These are phyloP conservation scores for Annulohypoxylon stygium DNA, from an alignment of 495 filamentous ascomycete genomes.

Conservation along the genomic window DNA sequence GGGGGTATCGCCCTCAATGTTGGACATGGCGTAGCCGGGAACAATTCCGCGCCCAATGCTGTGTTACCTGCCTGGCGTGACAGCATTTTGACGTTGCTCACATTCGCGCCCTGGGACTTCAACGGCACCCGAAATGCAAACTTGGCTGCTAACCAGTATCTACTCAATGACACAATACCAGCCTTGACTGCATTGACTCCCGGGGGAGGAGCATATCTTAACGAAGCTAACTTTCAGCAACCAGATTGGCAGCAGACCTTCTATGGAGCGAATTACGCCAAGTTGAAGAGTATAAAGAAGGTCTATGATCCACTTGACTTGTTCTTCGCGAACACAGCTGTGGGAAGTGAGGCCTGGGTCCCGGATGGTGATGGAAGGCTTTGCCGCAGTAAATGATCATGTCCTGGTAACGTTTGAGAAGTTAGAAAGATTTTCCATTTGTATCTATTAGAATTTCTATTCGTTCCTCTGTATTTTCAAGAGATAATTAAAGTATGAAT, in stretches of 20 bases:
- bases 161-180: no score
- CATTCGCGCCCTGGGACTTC: no score
- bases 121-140: no score
- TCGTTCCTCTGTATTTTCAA: neutral
- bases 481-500: neutral
- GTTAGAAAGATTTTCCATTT: neutral
- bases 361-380: neutral
- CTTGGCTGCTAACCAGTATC: no score
- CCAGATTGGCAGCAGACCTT: neutral
- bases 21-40: no score
- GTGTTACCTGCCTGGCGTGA: no score
- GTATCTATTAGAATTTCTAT: neutral
- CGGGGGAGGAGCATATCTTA: neutral
- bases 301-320: neutral
- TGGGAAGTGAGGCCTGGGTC: neutral
- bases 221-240: neutral
- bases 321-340: neutral
- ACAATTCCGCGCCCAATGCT: no score
- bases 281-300: neutral
- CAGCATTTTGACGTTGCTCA: no score
- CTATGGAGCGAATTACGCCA: neutral
- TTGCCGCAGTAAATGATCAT: neutral
- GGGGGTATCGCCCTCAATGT: no score
- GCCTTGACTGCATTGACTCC: neutral
- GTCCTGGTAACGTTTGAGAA: neutral